Base-by-base conservation (phyloP, 441 rosid species). In the Kokia cookei region DNA sequence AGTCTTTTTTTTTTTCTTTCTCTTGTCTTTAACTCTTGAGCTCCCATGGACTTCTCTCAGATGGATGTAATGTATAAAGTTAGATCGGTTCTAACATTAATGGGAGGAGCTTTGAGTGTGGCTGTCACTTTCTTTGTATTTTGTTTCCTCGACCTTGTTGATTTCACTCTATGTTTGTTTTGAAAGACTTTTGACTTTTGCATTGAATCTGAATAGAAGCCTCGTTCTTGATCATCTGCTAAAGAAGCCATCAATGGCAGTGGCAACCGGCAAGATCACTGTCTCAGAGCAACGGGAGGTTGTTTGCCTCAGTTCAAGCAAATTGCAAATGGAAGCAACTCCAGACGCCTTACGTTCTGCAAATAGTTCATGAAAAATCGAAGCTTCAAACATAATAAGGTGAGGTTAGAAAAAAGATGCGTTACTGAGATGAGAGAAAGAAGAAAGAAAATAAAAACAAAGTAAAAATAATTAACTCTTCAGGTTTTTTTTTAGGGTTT, bases 201-300 rank as follows among this genome's bases (percentile, higher is more conserved):
- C 74, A 77, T 88, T 42, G 99, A 95, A 81, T 85, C 93, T 26
- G 92, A 93, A 75, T 87, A 93, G 92, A 91, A 88, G 86, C 91
- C 93, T 55, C 86, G 97, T 79, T 80, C 84, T 37, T 37, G 10
- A 9, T 37, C 42, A 37, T 37, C 42, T 37, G 7, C 9, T n/a
- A 87, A 84, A 79, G 92, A 87, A 73, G 91, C 87, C 73, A 86
- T 89, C 61, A 87, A 86, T 12, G 15, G 19, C 9, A 7, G 22
- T 2, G 74, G 84, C 75, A 80, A 89, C 10, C 4, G 92, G 96
- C 8, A 91, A 90, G 78, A 91, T 95, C 84, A 76, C 91, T 22
- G 87, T 91, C 47, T 89, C 94, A 29, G 96, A 84, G 78, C 76
- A 81, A 73, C 96, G 98, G 10, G 89, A 84, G 84, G 82, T 95